Base-by-base conservation (phyloP, 305 asterid species). In the Striga hermonthica region DNA sequence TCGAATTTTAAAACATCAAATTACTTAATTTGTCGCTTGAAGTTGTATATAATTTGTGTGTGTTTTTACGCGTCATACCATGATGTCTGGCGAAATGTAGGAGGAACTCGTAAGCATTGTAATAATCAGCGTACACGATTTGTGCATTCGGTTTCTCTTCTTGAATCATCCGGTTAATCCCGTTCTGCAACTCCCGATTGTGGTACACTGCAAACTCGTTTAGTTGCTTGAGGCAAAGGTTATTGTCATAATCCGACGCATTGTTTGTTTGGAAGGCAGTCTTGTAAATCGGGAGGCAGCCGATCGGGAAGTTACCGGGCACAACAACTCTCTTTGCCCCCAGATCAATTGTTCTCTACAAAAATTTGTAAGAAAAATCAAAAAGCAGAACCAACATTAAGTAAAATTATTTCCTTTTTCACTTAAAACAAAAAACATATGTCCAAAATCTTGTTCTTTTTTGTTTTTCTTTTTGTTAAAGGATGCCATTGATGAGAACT, bases 241-340 rank as follows among this genome's bases (percentile, higher is more conserved):
- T 13, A 31, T 68, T 48, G 6, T 76, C 80, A n/a, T 72, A 72
- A 2, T 72, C 69, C 15, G 57, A n/a, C 1, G 75, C 64, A n/a
- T 13, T 6, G 41, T 68, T 60, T 36, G 74, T 75, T 41, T 54
- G 44, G 41, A 79, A 75, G 1, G 61, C 53, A 0, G 76, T 70
- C 13, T 73, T 52, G 35, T 73, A 79, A 13, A 59, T 70, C n/a
- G 79, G 81, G 7, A 73, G 41, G 31, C 79, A 78, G 1, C 79
- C 78, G 0, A 72, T 67, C 6, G 83, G 76, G 6, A 68, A 62
- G 36, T 75, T 79, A 3, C 80, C 78, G 1, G 80, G 83, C 10
- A 66, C 66, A 12, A 75, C 13, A 2, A 79, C 47, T 58, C 62
- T 62, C 12, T 54, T 66, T 0, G 74, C 76, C 10, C 76, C 83